Evolutionary conservation across 208 protist species (phyloP), one percentile per base, ranked within the genome.

Genomic region (Leishmania tarentolae): DNA sequence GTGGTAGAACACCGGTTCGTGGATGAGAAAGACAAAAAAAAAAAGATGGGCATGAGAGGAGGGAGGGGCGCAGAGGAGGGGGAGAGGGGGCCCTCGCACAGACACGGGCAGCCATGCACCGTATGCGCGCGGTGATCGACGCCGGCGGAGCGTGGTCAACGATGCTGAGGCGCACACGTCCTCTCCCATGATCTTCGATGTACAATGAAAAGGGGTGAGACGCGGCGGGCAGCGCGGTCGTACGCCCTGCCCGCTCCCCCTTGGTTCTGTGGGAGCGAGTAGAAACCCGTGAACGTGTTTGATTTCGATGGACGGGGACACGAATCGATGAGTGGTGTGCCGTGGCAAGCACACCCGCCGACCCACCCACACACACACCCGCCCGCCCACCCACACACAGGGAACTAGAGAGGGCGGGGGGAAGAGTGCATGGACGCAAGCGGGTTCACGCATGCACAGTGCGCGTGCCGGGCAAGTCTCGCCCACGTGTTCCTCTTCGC

Each of bases 1-100:
- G 59, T 78, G 81, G 81, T 84, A 69, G 37, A n/a, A 5, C 2
- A 78, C 0, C 2, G 35, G 42, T 31, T 28, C 2, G 63, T 42
- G 63, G 63, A 63, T 24, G 28, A 9, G 19, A 28, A 13, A 3
- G 57, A 53, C 17, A 17, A 17, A 21, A n/a, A n/a, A n/a, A n/a
- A n/a, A n/a, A n/a, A n/a, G n/a, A n/a, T n/a, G n/a, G n/a, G n/a
- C n/a, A n/a, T n/a, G n/a, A n/a, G n/a, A n/a, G n/a, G n/a, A n/a
- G n/a, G n/a, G n/a, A n/a, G n/a, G n/a, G n/a, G n/a, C n/a, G n/a
- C n/a, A n/a, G n/a, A n/a, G n/a, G n/a, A n/a, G n/a, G n/a, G n/a
- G n/a, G n/a, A n/a, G n/a, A n/a, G 0, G 57, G 7, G 57, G 57
- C 28, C 7, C 31, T 69, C 59, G 13, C 59, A 31, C 59, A 35